Percentiles rank a stretch among this genome's conserved stretches.
Conservation (phyloP, 176 grass and related monocot species). For the Zea luxurians region DNA sequence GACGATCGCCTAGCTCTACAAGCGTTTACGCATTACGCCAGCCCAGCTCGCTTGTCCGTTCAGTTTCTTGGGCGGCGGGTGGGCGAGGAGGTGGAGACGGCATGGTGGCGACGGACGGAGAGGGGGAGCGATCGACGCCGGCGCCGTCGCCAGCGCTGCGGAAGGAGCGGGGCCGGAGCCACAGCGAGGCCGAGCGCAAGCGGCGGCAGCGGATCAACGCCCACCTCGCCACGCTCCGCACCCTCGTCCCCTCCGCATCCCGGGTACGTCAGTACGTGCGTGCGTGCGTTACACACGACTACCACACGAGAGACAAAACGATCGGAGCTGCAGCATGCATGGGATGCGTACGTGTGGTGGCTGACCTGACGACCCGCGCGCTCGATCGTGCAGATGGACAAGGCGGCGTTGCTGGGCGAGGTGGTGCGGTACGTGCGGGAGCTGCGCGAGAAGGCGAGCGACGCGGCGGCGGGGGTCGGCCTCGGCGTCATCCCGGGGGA, state of each 20-base stretch:
- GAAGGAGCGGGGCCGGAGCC: constrained; percentile 55
- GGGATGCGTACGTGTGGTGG: too few species aligned
- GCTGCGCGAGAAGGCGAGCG: constrained; percentile 54
- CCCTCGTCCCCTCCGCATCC: constrained; percentile 81
- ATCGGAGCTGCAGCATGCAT: not conserved
- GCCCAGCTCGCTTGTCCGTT: not conserved
- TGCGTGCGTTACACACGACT: not conserved
- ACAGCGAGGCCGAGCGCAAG: constrained; percentile 87
- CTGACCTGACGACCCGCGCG: too few species aligned
- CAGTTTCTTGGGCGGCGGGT: not conserved
- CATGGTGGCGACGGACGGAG: constrained; percentile 39
- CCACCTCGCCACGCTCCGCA: constrained; percentile 89
- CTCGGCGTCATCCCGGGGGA: constrained; percentile 58
- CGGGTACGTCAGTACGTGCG: constrained; percentile 70
- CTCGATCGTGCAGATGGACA: constrained; percentile 67
- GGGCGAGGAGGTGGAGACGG: not conserved
- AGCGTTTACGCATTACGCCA: not conserved
- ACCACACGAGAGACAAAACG: too few species aligned
- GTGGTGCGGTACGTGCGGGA: constrained; percentile 89
- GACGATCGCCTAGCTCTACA: not conserved
- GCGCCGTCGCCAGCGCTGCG: constrained; percentile 10
- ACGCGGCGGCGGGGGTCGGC: constrained; percentile 45
- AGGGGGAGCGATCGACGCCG: constrained; percentile 31
- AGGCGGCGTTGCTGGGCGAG: constrained; percentile 92
- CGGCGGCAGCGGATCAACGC: constrained; percentile 91